These are phyloP conservation scores for Penicillium sp. DNA, from an alignment of 2,329 filamentous ascomycete species.

Conservation along the genomic window DNA sequence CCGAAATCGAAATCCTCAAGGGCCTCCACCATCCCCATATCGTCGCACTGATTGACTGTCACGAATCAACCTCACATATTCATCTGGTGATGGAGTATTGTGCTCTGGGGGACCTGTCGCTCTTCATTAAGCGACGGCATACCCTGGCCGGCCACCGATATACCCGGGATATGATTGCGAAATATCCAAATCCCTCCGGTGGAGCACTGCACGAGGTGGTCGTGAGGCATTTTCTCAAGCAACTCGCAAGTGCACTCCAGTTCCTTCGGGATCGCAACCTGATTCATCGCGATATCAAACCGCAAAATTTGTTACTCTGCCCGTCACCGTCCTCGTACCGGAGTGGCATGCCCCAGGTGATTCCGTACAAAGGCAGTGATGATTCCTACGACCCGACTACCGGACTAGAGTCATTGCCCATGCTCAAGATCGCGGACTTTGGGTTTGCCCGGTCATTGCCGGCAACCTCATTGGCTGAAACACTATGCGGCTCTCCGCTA, in stretches of 20 bases:
- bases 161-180: conserved; percentile 82
- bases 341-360: conserved; percentile 53
- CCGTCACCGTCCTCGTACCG: conserved; percentile 69
- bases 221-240: conserved; percentile 90
- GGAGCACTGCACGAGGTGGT: conserved; percentile 96
- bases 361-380: conserved; percentile 71
- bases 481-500: conserved; percentile 88
- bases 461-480: conserved; percentile 86
- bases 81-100: conserved; percentile 99
- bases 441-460: conserved; percentile 94
- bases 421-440: conserved; percentile 97
- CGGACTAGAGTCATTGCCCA: conserved; percentile 77
- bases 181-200: conserved; percentile 76
- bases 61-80: conserved; percentile 80
- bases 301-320: conserved; percentile 87
- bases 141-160: conserved; percentile 72
- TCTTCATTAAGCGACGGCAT: conserved; percentile 92
- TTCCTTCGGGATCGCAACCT: conserved; percentile 81
- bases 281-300: conserved; percentile 95
- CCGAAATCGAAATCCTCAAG: conserved; percentile 93
- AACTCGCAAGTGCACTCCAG: conserved; percentile 83
- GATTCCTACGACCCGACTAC: conserved; percentile 74
- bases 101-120: conserved; percentile 84
- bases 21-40: conserved; percentile 93
- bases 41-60: conserved; percentile 89